Base-by-base conservation (phyloP, 2,329 filamentous ascomycete genomes). In the Malbranchea zuffiana region DNA sequence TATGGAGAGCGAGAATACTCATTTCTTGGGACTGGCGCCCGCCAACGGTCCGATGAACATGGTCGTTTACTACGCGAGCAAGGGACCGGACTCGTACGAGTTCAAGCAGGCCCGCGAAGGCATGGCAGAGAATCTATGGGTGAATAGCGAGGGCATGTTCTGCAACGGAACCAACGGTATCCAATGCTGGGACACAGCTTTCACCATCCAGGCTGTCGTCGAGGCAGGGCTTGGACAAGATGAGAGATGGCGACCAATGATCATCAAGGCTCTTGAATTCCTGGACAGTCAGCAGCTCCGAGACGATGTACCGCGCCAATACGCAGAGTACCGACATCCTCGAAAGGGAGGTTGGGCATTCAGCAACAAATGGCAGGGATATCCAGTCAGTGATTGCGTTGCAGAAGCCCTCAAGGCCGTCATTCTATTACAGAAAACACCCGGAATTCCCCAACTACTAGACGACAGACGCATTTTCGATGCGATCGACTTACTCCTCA, bases 391-490 rank as follows among this genome's bases (percentile, higher is more conserved):
- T 13, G 42, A 44, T 23, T 25, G 15, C 16, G 28, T 31, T 4
- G 35, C 40, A 3, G 42, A 41, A 29, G 21, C 32, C 7, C 11
- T 44, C 1, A 41, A 37, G 13, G 26, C 37, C 3, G 37, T 44
- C 16, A 28, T 44, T 6, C 26, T 17, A 10, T 28, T 44, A 2
- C 41, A 44, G 16, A 16, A 32, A 23, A 19, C 19, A 5, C 6
- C 10, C 3, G 35, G 33, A 18, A 27, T 32, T 5, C 38, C 32
- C n/a, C 20, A 43, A 23, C 15, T 46, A 10, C 13, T 46, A 5
- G 34, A 25, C 17, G 37, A 43, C 16, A 18, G 31, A 19, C 40
- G 44, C 23, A 24, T 41, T 21, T 10, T 11, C 12, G 36, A 44
- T 16, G 26, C 32, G 10, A 29, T 46, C 15, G 44, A 46, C 20